Conservation (phyloP, 1,284 basidiomycete species). For the Filobasidium uniguttulatum region DNA sequence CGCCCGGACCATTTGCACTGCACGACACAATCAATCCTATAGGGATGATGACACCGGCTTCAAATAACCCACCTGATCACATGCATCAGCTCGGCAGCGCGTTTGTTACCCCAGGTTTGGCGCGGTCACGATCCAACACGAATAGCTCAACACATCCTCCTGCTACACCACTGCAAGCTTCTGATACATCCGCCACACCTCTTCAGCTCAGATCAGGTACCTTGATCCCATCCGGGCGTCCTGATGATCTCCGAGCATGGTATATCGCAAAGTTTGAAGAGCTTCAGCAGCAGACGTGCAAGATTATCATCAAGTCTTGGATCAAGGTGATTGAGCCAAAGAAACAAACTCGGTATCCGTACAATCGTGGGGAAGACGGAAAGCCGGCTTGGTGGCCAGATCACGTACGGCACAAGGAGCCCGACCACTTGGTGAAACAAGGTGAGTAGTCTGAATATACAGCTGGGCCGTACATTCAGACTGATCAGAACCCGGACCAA, state of each 20-base stretch:
- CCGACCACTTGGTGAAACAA: slow-evolving; percentile 42
- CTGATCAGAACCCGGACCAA: slow-evolving; percentile 3
- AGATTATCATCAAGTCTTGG: slow-evolving; percentile 43
- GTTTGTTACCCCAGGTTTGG: slow-evolving; percentile 17
- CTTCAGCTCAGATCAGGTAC: not conserved
- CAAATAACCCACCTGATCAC: no score
- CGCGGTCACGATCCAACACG: slow-evolving; percentile 8
- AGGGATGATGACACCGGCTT: no score
- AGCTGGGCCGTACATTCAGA: not conserved
- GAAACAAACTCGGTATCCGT: slow-evolving; percentile 43
- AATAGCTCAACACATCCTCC: slow-evolving; percentile 20
- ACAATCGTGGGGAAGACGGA: slow-evolving; percentile 42
- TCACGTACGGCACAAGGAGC: slow-evolving; percentile 41
- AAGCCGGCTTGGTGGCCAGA: slow-evolving; percentile 44
- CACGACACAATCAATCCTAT: no score
- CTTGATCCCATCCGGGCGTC: slow-evolving; percentile 21
- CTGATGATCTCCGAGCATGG: slow-evolving; percentile 25
- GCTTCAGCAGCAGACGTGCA: slow-evolving; percentile 42
- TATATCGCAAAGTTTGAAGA: slow-evolving; percentile 32
- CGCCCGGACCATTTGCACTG: no score
- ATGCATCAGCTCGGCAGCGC: slow-evolving; percentile 16
- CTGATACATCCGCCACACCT: no score
- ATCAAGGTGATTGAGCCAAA: slow-evolving; percentile 45
- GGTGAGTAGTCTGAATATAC: slow-evolving; percentile 22
- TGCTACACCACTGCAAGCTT: slow-evolving; percentile 20